Conservation (phyloP, 2,329 filamentous ascomycete genomes). For the Sclerotinia spermophila region DNA sequence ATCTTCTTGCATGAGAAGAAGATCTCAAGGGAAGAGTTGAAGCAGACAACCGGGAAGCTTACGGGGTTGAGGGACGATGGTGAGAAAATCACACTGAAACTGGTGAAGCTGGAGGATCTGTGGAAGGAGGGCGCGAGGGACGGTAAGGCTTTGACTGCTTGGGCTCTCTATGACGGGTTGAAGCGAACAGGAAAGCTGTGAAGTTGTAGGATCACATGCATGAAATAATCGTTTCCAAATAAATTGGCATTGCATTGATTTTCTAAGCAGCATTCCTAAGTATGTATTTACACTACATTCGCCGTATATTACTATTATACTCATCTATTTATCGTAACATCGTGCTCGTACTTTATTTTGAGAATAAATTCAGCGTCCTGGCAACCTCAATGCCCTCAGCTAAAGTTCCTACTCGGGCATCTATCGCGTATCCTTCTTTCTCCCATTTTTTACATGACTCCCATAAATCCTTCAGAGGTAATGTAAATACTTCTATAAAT, state of each 20-base stretch:
- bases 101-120: constrained; percentile 53
- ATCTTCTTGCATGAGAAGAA: constrained; percentile 55
- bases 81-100: constrained; percentile 59
- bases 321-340: not conserved
- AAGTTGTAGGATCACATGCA: not conserved
- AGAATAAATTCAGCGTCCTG: constrained; percentile 37
- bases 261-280: not conserved
- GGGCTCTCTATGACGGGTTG: constrained; percentile 57
- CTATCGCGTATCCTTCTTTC: constrained; percentile 40
- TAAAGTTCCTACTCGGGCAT: constrained; percentile 40
- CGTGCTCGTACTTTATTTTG: not conserved
- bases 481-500: constrained; percentile 51
- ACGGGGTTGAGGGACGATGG: constrained; percentile 56
- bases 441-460: constrained; percentile 45
- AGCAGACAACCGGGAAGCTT: constrained; percentile 54
- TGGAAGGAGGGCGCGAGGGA: constrained; percentile 57
- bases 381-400: constrained; percentile 42
- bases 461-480: constrained; percentile 45
- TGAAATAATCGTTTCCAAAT: not conserved
- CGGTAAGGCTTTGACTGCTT: constrained; percentile 55
- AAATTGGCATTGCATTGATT: not conserved
- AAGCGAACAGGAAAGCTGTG: constrained; percentile 38
- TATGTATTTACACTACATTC: not conserved
- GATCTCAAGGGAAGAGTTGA: constrained; percentile 48
- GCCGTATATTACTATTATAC: not conserved